Evolutionary conservation across 495 filamentous ascomycete genomes (phyloP), one percentile per base, ranked within the genome.

Genomic region (Elasticomyces elasticus): DNA sequence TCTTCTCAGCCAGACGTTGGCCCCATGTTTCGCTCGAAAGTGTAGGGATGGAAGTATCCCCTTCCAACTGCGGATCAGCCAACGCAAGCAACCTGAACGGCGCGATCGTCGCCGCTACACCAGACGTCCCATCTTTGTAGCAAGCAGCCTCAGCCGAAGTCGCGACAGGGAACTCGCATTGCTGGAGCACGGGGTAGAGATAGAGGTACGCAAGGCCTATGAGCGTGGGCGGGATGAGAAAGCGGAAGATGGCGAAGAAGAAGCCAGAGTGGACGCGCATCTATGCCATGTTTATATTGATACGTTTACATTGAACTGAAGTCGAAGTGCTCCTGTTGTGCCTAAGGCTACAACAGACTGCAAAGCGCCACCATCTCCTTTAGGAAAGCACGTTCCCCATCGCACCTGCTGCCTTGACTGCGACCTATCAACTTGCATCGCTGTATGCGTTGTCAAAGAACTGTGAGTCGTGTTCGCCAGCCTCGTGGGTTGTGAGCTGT

Each of bases 1-100:
- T 54, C 74, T 72, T 13, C 79, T 53, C 24, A 73, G 13, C 2
- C 12, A 63, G 61, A 56, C 84, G 78, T 1, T 82, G 81, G 28
- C 85, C 75, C 25, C 76, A 67, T 51, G 79, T 75, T 55, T 80
- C 73, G 37, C 80, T 73, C 5, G 78, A 71, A 48, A n/a, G n/a
- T n/a, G 77, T 75, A 13, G 79, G 78, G 27, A 95, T 81, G 2
- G 85, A 86, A 13, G 86, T 86, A 66, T 95, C 89, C 61, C 92
- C 92, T 68, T 98, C 92, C 24, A 98, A 78, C 65, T 98, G 92
- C 0, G 92, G 92, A 71, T 98, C 92, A 52, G 84, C 92, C 41
- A 98, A 81, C 12, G 88, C 81, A 23, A 98, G 84, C 3, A 98
- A 81, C 26, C 92, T 77, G 68, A 98, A 95, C 2, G 85, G 85